Base-by-base conservation (phyloP, 2,329 filamentous ascomycete species). In the Colletotrichum phormii region DNA sequence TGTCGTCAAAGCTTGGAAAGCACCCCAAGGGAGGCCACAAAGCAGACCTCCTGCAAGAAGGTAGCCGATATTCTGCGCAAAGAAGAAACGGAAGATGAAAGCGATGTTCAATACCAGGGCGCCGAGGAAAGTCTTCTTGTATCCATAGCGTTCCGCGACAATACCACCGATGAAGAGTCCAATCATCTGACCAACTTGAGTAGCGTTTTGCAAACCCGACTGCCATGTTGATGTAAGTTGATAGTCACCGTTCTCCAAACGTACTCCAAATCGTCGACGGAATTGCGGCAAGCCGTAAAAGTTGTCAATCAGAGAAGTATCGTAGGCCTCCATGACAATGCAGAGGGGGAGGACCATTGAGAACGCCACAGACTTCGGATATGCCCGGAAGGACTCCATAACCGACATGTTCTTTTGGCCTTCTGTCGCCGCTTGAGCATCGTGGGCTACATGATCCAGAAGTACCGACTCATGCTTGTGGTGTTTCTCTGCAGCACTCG, bases 121-220 rank as follows among this genome's bases (percentile, higher is more conserved):
- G 12, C 37, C 37, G 37, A 42, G 37, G 6, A 42, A 42, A 18
- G 37, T 42, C 15, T 42, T 42, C 37, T 42, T 42, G 15, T 42
- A 42, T 18, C 15, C 37, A 15, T 76, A 88, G 84, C 11, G 82
- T 80, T 11, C 83, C 83, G 81, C 85, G 87, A 0, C 85, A 84
- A 86, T 22, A 13, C 58, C 65, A 46, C 61, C 55, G n/a, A 59
- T 5, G 55, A 59, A 35, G 55, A 31, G 31, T 3, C 55, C 55
- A 18, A 59, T 59, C 26, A 31, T 59, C 15, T 59, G 55, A 9
- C 26, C 55, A 31, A 59, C 31, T 31, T 64, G 62, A 29, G 49
- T 24, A 13, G 22, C 49, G 18, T 55, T 55, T 31, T 64, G 46
- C 5, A 64, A 49, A 7, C 49, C 62, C 18, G 62, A 64, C 49